Evolutionary conservation across 305 asterid species (phyloP).

Genomic region (Stenogyne calaminthoides): DNA sequence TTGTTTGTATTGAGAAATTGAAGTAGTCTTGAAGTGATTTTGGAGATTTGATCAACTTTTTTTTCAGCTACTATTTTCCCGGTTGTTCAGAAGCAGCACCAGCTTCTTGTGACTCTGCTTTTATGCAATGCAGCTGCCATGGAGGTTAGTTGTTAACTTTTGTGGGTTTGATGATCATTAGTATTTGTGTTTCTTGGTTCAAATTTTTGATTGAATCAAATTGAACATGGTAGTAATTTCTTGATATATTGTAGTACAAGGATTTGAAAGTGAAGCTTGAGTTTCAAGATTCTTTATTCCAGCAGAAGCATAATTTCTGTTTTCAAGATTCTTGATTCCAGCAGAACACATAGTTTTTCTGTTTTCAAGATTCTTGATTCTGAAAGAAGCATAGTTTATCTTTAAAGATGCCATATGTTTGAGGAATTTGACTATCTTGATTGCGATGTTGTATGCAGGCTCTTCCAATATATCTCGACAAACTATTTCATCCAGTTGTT

Average conservation of each 20-base stretch:
- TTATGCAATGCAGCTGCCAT: constrained; percentile 92
- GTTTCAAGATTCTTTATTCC: not conserved
- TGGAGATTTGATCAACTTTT: not conserved
- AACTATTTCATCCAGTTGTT: constrained; percentile 85
- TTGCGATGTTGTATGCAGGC: constrained; percentile 56
- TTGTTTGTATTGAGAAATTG: constrained; percentile 9
- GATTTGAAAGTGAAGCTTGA: too few relatives aligned
- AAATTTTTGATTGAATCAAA: not conserved
- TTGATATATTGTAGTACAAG: too few relatives aligned
- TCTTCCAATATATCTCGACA: constrained; percentile 87
- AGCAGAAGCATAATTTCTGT: not conserved
- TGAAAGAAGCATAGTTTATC: not conserved
- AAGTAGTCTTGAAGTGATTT: constrained; percentile 8
- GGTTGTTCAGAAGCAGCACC: constrained; percentile 94
- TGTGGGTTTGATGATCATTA: not conserved
- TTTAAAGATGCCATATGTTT: not conserved
- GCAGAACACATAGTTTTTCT: not conserved
- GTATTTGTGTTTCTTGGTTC: constrained; percentile 1
- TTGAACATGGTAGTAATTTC: too few relatives aligned
- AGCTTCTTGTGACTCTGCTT: constrained; percentile 88
- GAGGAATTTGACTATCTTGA: constrained; percentile 1
- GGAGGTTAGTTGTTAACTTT: constrained; percentile 63
- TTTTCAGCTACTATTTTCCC: constrained; percentile 77
- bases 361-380: not conserved
- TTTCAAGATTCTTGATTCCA: not conserved